Evolutionary conservation across 73 alveolate species (phyloP).

Genomic region (Breviolum minutum): DNA sequence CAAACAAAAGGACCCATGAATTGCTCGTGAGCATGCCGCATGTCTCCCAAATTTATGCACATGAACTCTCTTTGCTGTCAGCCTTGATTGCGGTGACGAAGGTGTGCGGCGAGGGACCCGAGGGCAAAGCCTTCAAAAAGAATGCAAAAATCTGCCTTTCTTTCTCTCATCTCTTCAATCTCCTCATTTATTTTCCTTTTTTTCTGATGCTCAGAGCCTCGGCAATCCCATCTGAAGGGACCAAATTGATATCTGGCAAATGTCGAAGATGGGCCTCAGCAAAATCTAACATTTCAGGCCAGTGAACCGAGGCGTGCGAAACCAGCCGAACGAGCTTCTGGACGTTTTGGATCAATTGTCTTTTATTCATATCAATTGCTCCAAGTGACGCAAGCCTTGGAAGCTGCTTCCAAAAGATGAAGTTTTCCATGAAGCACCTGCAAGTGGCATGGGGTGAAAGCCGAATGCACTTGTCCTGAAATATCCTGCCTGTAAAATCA

Average conservation of each 20-base stretch:
- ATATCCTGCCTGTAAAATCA: not conserved
- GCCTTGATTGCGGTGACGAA: constrained; percentile 41
- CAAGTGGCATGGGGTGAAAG: not conserved
- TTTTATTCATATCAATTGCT: not conserved
- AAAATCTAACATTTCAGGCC: no score
- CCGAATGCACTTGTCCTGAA: not conserved
- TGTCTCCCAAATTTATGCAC: not conserved
- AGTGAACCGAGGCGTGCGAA: no score
- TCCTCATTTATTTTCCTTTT: not conserved
- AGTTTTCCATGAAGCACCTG: not conserved
- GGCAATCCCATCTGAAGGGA: not conserved
- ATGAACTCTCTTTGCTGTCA: not conserved
- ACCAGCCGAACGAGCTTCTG: no score
- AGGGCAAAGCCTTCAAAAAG: not conserved
- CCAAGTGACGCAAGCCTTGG: constrained; percentile 5
- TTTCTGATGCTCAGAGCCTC: not conserved
- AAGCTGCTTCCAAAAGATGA: not conserved
- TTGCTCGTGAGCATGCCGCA: not conserved
- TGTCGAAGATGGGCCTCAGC: not conserved
- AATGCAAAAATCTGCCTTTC: no score
- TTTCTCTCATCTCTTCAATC: not conserved
- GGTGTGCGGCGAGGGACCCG: constrained; percentile 33
- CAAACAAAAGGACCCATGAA: not conserved
- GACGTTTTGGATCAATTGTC: no score
- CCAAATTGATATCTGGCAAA: constrained; percentile 30